A percentile compares a stretch with the other conserved stretches of the same genome.
Evolutionary conservation across 2,329 filamentous ascomycete genomes (phyloP).

Genomic region (Aspergillus uvarum): DNA sequence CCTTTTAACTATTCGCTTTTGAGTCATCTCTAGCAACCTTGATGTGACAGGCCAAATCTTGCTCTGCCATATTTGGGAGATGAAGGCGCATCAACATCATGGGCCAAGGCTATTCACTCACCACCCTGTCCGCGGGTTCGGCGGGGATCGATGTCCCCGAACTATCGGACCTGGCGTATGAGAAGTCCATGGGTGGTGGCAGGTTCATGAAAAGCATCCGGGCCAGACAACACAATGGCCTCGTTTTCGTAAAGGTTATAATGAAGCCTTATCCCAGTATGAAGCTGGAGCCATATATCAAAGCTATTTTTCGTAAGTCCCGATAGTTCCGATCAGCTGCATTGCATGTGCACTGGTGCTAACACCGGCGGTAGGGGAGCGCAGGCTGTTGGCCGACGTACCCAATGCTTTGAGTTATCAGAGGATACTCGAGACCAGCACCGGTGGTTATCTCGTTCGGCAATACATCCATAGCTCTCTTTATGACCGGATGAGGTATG

Average conservation of each 20-base stretch:
- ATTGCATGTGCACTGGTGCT: constrained; percentile 12
- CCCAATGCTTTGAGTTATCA: constrained; percentile 91
- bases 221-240: constrained; percentile 82
- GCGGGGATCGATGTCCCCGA: constrained; percentile 93
- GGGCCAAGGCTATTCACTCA: constrained; percentile 96
- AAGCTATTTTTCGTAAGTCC: constrained; percentile 68
- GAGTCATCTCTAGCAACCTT: neutral
- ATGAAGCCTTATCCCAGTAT: constrained; percentile 87
- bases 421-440: constrained; percentile 85
- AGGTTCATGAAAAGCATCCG: constrained; percentile 97
- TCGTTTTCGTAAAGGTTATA: constrained; percentile 91
- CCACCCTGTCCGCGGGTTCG: constrained; percentile 84
- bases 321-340: neutral
- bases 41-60: neutral
- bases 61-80: constrained; percentile 21
- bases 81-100: constrained; percentile 54
- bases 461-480: constrained; percentile 96
- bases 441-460: constrained; percentile 86
- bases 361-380: constrained; percentile 61
- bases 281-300: constrained; percentile 75
- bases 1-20: neutral
- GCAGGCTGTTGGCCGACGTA: constrained; percentile 73
- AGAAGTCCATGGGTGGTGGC: constrained; percentile 85
- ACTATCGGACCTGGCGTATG: constrained; percentile 84
- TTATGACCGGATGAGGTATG: constrained; percentile 79